Conservation (phyloP, 345 rosid genomes). For the Zanthoxylum bungeanum region DNA sequence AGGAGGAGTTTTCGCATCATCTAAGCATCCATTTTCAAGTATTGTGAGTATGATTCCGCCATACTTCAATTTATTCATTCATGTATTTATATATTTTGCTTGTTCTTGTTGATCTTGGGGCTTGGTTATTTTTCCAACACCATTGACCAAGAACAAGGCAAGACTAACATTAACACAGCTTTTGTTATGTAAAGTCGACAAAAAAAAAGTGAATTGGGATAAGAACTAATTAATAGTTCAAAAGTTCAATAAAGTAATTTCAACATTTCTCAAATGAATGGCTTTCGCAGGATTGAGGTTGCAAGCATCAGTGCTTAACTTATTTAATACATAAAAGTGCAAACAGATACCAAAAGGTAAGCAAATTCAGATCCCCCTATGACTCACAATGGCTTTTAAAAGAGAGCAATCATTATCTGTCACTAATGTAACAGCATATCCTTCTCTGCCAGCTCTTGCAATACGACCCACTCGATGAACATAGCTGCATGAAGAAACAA, state of each 20-base stretch:
- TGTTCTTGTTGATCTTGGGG: too few relatives aligned
- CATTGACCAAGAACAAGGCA: constrained; percentile 1
- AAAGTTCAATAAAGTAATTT: not conserved
- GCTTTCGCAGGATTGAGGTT: not conserved
- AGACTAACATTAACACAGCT: not conserved
- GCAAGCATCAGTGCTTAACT: not conserved
- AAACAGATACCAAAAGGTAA: constrained; percentile 6
- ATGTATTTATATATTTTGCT: too few relatives aligned
- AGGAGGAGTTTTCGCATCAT: too few relatives aligned
- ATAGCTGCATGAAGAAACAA: constrained; percentile 50
- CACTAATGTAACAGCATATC: constrained; percentile 92
- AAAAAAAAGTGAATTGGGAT: not conserved
- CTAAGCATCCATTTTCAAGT: too few relatives aligned
- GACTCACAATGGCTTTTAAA: constrained; percentile 84
- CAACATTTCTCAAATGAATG: not conserved
- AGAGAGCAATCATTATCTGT: constrained; percentile 92
- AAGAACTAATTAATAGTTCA: not conserved
- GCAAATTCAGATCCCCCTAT: not conserved
- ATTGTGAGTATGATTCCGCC: too few relatives aligned
- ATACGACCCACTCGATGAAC: constrained; percentile 97
- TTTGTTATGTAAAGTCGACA: not conserved
- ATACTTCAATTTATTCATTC: too few relatives aligned
- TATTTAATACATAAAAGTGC: not conserved
- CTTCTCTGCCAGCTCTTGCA: constrained; percentile 98
- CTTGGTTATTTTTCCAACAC: too few relatives aligned